A percentile compares a stretch with the other conserved stretches of the same genome.
These are phyloP conservation scores for Pichia occidentalis DNA, from an alignment of 805 yeast species.

Conservation along the genomic window DNA sequence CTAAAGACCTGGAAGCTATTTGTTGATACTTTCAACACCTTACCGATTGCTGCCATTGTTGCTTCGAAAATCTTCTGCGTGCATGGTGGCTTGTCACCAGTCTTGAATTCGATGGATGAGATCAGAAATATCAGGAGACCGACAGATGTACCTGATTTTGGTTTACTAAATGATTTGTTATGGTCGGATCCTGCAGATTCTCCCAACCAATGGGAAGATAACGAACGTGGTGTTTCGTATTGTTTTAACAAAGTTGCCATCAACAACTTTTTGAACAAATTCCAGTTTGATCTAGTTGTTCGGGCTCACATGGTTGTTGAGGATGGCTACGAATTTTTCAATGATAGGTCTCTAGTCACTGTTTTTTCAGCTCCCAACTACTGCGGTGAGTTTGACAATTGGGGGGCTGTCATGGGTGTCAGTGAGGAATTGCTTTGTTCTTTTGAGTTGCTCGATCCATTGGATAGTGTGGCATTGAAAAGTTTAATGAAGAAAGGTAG, in stretches of 20 bases:
- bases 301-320: constrained; percentile 87
- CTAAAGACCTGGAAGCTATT: constrained; percentile 91
- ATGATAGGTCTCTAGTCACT: constrained; percentile 63
- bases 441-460: constrained; percentile 88
- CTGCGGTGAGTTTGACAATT: constrained; percentile 82
- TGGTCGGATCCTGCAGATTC: constrained; percentile 88
- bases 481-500: constrained; percentile 94
- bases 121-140: constrained; percentile 71
- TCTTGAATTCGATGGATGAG: constrained; percentile 65
- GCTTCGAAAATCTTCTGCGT: constrained; percentile 93
- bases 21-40: constrained; percentile 89
- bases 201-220: constrained; percentile 80
- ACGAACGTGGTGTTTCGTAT: constrained; percentile 77
- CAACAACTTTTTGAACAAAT: constrained; percentile 65
- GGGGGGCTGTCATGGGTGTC: constrained; percentile 99
- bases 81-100: constrained; percentile 80
- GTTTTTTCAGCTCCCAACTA: constrained; percentile 73
- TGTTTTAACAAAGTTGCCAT: constrained; percentile 77
- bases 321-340: constrained; percentile 73
- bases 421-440: constrained; percentile 88
- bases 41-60: constrained; percentile 93
- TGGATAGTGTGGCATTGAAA: constrained; percentile 87
- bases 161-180: constrained; percentile 65
- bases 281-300: constrained; percentile 75
- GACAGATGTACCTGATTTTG: constrained; percentile 82